These are phyloP conservation scores for Candida succiphila DNA, from an alignment of 805 yeast genomes.

Conservation along the genomic window DNA sequence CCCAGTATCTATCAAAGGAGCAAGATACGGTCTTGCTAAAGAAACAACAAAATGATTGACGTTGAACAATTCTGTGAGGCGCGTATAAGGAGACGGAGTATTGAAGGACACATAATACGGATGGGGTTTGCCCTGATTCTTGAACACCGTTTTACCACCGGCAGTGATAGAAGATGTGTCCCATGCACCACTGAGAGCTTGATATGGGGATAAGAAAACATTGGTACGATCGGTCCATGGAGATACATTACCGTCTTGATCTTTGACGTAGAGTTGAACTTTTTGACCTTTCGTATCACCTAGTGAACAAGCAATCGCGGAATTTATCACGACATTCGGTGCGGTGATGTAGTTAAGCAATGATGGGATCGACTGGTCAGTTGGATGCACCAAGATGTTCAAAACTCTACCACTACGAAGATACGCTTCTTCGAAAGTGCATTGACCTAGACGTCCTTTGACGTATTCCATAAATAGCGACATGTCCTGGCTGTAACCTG, in stretches of 20 bases:
- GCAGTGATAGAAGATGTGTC: background rate
- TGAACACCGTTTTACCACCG: background rate
- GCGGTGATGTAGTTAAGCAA: slow-evolving; percentile 83
- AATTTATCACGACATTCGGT: slow-evolving; percentile 83
- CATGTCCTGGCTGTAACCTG: slow-evolving; percentile 84
- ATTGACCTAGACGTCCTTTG: slow-evolving; percentile 60
- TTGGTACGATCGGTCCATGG: slow-evolving; percentile 7
- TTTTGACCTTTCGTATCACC: slow-evolving; percentile 65
- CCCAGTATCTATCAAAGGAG: slow-evolving; percentile 80
- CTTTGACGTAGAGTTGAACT: slow-evolving; percentile 49
- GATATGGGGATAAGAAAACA: slow-evolving; percentile 32
- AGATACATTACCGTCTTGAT: slow-evolving; percentile 35
- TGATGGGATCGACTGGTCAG: slow-evolving; percentile 57
- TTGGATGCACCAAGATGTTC: slow-evolving; percentile 80
- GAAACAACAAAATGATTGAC: slow-evolving; percentile 91
- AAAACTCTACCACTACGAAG: slow-evolving; percentile 67
- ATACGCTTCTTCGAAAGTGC: slow-evolving; percentile 92
- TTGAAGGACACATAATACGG: slow-evolving; percentile 2
- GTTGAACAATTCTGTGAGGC: slow-evolving; percentile 85
- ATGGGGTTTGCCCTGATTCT: background rate
- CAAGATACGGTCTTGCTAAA: slow-evolving; percentile 86
- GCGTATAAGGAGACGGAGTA: slow-evolving; percentile 61
- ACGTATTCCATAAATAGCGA: slow-evolving; percentile 72
- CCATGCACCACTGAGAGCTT: slow-evolving; percentile 7
- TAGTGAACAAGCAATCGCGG: slow-evolving; percentile 81